Evolutionary conservation across 768 basidiomycete species (phyloP).

Genomic region (Phallus indusiatus): DNA sequence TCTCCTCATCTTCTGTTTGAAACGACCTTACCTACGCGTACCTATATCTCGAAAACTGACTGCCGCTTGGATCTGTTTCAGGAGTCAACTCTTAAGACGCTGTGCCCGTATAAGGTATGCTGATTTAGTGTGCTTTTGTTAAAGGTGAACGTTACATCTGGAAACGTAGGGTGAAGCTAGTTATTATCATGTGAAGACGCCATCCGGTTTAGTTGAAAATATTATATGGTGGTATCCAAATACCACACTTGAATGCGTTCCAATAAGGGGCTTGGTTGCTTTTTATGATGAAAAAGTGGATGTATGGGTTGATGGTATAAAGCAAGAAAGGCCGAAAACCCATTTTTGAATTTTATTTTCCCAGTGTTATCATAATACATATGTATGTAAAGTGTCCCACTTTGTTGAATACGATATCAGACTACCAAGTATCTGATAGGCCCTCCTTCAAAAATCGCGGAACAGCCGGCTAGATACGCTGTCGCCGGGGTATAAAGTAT

Average conservation of each 20-base stretch:
- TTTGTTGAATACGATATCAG: no score
- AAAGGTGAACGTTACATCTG: not conserved
- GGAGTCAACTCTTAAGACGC: slow-evolving; percentile 35
- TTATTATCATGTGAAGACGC: slow-evolving; percentile 43
- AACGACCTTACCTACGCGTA: slow-evolving; percentile 45
- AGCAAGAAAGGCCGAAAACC: slow-evolving; percentile 28
- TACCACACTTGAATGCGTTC: slow-evolving; percentile 40
- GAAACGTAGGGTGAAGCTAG: slow-evolving; percentile 43
- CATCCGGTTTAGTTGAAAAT: slow-evolving; percentile 34
- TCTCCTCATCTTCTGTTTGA: slow-evolving; percentile 49
- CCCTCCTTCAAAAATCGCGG: no score
- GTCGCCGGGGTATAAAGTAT: no score
- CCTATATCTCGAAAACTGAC: slow-evolving; percentile 53
- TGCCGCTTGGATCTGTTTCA: slow-evolving; percentile 40
- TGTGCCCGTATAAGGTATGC: slow-evolving; percentile 58
- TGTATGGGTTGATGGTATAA: slow-evolving; percentile 51
- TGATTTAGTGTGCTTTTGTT: not conserved
- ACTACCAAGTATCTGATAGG: no score
- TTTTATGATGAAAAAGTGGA: slow-evolving; percentile 65
- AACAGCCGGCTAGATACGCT: no score
- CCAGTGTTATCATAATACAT: no score
- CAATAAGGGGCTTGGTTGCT: slow-evolving; percentile 41
- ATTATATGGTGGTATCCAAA: slow-evolving; percentile 59
- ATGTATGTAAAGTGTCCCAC: no score
- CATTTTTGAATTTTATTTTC: no score